Evolutionary conservation across 2,329 filamentous ascomycete genomes (phyloP).

Genomic region (Ramularia collo-cygni): DNA sequence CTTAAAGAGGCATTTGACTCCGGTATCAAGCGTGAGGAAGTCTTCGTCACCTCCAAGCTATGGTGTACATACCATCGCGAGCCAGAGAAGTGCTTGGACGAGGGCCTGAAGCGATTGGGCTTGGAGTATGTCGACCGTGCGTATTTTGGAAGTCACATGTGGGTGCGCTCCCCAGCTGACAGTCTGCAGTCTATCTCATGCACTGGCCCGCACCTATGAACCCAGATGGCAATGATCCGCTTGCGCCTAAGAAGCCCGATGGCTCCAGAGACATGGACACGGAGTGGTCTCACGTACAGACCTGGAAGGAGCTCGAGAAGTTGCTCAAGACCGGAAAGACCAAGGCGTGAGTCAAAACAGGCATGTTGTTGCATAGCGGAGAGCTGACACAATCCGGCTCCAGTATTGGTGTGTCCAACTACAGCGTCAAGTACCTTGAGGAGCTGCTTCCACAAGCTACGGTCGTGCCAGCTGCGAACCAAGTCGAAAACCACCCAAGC

Average conservation of each 20-base stretch:
- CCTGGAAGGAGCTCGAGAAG: slow-evolving; percentile 70
- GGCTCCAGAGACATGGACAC: slow-evolving; percentile 66
- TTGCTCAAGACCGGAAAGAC: slow-evolving; percentile 44
- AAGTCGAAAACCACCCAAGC: slow-evolving; percentile 54
- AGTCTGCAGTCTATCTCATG: slow-evolving; percentile 68
- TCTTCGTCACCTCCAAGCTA: slow-evolving; percentile 80
- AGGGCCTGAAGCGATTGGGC: slow-evolving; percentile 65
- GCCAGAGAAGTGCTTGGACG: slow-evolving; percentile 62
- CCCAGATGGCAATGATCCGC: slow-evolving; percentile 62
- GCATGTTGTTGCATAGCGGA: background rate
- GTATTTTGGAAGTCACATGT: slow-evolving; percentile 39
- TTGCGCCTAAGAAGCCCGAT: slow-evolving; percentile 67
- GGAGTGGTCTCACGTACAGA: slow-evolving; percentile 63
- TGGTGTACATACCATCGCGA: slow-evolving; percentile 74
- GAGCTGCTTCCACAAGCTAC: slow-evolving; percentile 37
- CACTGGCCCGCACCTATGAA: slow-evolving; percentile 65
- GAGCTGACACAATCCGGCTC: background rate
- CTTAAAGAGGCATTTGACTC: slow-evolving; percentile 63
- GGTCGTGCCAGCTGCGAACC: slow-evolving; percentile 24
- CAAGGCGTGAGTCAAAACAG: slow-evolving; percentile 30
- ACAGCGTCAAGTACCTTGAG: slow-evolving; percentile 42
- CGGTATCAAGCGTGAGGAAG: slow-evolving; percentile 66
- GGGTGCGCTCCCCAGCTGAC: background rate
- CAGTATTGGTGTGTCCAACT: slow-evolving; percentile 44
- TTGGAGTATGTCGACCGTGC: slow-evolving; percentile 80